Base-by-base conservation (phyloP, 2,329 filamentous ascomycete species). In the Claviceps africana region DNA sequence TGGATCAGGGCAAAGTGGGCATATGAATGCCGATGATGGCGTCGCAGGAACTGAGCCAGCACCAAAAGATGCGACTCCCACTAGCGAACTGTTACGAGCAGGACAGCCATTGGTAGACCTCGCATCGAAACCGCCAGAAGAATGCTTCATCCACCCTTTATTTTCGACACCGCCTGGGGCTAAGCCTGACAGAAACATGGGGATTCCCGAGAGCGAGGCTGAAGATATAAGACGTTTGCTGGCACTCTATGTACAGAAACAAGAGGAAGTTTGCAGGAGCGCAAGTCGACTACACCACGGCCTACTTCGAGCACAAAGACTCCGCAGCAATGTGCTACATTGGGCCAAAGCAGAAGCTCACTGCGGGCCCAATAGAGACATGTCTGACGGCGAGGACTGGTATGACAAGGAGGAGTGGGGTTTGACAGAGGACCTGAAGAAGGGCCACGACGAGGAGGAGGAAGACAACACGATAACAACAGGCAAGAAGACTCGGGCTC, bases 341-440 rank as follows among this genome's bases (percentile, higher is more conserved):
- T 89, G 85, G 83, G 77, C 82, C 58, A 88, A 88, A 64, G 83
- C 87, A 1, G 87, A 91, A 68, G 86, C 77, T 22, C 87, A 91
- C 61, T 74, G 72, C 50, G 79, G 81, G 1, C 63, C 71, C 19
- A 80, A 82, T 63, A 67, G 82, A 48, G 86, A 90, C 65, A 82
- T 93, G 82, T 89, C 85, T 49, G 88, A 94, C 63, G 86, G 86
- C 11, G 88, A 94, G 70, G 88, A 94, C 64, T 94, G 86, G 85
- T 90, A 89, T 62, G 88, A 94, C 66, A 79, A 79, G 61, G 83
- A 88, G 51, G 85, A 88, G 68, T 91, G 86, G 86, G 79, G 78
- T 0, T 65, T 93, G 48, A 76, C 79, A 9, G 83, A 86, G 55
- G 83, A 86, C 58, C 69, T 91, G 8, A 84, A 87, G 65, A 93